A percentile compares a stretch with the other conserved stretches of the same genome.
These are phyloP conservation scores for Geotrichum histeridarum DNA, from an alignment of 1,139 yeast genomes.

Conservation along the genomic window DNA sequence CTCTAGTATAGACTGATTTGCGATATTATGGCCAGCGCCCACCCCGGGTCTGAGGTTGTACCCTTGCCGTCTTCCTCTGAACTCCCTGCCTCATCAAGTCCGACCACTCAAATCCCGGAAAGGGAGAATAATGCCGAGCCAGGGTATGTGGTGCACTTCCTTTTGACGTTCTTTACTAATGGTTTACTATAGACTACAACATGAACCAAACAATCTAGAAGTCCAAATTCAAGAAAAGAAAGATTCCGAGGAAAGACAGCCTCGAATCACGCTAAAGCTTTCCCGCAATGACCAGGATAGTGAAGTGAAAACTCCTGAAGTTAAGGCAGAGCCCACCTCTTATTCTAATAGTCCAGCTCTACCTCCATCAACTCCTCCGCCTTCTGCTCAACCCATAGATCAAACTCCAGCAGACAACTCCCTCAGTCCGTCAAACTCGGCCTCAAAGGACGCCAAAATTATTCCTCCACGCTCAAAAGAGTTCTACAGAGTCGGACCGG, in stretches of 20 bases:
- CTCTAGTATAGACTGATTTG: too few species aligned
- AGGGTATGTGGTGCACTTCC: too few species aligned
- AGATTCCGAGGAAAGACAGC: neutral
- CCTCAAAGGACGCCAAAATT: neutral
- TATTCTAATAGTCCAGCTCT: neutral
- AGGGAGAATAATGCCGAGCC: too few species aligned
- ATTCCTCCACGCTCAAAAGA: conserved; percentile 9
- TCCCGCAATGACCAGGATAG: neutral
- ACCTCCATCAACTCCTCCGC: neutral
- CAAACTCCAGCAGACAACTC: neutral
- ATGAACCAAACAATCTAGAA: neutral
- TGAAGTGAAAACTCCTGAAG: neutral
- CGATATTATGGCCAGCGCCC: too few species aligned
- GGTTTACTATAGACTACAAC: too few species aligned
- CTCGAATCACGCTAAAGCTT: neutral
- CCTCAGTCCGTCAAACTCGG: neutral
- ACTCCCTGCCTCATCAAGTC: too few species aligned
- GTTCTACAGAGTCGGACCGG: conserved; percentile 18
- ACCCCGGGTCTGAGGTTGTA: too few species aligned
- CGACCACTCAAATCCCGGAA: too few species aligned
- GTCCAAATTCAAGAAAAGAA: neutral
- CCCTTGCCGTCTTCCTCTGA: too few species aligned
- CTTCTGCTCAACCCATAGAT: neutral
- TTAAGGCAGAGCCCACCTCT: neutral
- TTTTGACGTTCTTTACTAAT: too few species aligned